A percentile compares a stretch with the other conserved stretches of the same genome.
phyloP scores from a whole-genome alignment of 192 early-diverging fungal genomes.

The Spizellomyces sp. region DNA sequence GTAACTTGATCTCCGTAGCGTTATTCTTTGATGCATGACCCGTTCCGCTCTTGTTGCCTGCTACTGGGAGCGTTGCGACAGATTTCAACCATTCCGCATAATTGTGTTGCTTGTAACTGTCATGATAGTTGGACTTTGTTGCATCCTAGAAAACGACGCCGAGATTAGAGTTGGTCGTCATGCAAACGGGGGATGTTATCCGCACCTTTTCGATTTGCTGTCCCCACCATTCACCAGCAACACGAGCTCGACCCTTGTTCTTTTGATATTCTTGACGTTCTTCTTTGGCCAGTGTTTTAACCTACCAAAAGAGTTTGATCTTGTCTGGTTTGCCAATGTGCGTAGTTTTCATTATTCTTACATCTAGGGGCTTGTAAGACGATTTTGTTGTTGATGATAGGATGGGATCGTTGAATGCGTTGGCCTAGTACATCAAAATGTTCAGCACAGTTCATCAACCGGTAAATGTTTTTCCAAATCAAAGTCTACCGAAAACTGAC shows the following conservation, averaged over 20 bases:
- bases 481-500: neutral
- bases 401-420: constrained; percentile 17
- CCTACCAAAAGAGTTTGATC: neutral
- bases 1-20: neutral
- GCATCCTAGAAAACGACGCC: neutral
- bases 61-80: constrained; percentile 21
- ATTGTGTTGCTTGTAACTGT: constrained; percentile 44
- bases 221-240: constrained; percentile 50
- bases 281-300: constrained; percentile 28
- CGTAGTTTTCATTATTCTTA: neutral
- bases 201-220: constrained; percentile 23
- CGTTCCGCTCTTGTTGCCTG: constrained; percentile 24
- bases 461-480: no score
- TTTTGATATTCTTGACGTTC: constrained; percentile 46
- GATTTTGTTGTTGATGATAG: constrained; percentile 18
- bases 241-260: constrained; percentile 46
- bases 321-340: neutral
- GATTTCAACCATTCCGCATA: constrained; percentile 30
- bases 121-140: constrained; percentile 35
- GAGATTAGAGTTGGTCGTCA: neutral
- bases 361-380: constrained; percentile 26
- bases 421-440: neutral
- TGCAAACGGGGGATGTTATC: neutral
- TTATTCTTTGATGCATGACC: constrained; percentile 8
- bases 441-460: neutral